Percentiles rank a stretch among this genome's conserved stretches.
Evolutionary conservation across 208 protist species (phyloP).

Genomic region (Balamuthia mandrillaris): DNA sequence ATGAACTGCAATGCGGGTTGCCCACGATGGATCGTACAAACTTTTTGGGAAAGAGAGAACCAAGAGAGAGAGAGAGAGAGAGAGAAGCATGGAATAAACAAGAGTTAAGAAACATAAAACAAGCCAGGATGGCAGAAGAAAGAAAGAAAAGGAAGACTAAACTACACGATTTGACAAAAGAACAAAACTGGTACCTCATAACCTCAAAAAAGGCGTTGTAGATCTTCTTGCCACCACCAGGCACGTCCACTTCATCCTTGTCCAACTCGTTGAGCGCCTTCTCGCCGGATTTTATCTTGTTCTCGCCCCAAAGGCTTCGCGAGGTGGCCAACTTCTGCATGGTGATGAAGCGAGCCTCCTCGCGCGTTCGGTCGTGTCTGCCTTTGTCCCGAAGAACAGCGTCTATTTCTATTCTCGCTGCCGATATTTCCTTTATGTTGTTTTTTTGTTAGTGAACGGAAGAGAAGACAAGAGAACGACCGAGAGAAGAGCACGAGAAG

Average conservation of each 20-base stretch:
- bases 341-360: background rate
- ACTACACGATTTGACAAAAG: no score
- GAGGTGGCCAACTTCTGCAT: no score
- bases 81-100: background rate
- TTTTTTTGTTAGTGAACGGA: background rate
- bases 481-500: no score
- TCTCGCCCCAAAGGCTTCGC: background rate
- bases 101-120: background rate
- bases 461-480: no score
- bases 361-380: background rate
- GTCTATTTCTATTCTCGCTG: background rate
- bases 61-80: no score
- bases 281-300: background rate
- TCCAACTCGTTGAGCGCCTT: background rate
- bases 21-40: background rate
- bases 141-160: background rate
- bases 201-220: background rate
- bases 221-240: background rate
- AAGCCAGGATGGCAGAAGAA: background rate
- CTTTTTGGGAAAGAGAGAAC: background rate
- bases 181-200: background rate
- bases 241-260: background rate
- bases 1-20: background rate
- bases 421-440: no score
- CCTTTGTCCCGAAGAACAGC: background rate